Conservation (phyloP, 2,329 filamentous ascomycete genomes). For the Alternaria ethzedia region DNA sequence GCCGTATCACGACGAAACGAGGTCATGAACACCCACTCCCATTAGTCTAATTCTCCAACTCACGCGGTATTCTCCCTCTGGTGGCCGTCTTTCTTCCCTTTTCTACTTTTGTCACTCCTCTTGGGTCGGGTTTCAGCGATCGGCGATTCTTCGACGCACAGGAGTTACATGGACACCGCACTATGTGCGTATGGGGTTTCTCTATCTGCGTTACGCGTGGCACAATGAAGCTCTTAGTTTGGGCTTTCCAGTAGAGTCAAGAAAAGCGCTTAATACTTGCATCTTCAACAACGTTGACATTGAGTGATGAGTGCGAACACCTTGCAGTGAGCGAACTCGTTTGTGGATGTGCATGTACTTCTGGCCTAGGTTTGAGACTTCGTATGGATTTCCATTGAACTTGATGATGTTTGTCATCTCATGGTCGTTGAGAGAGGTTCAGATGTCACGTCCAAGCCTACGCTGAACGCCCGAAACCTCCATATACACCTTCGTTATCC, state of each 20-base stretch:
- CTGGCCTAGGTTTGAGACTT: background rate
- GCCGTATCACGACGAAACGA: constrained; percentile 45
- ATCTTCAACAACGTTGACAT: constrained; percentile 6
- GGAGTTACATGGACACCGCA: constrained; percentile 29
- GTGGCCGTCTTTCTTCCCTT: constrained; percentile 15
- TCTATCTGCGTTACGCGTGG: constrained; percentile 11
- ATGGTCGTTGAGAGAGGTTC: background rate
- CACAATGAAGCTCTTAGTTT: constrained; percentile 7
- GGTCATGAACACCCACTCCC: constrained; percentile 41
- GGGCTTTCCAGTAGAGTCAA: constrained; percentile 19
- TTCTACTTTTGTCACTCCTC: constrained; percentile 15
- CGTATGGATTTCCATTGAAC: background rate
- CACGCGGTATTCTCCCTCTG: constrained; percentile 12
- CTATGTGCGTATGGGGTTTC: constrained; percentile 19
- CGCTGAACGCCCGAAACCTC: background rate
- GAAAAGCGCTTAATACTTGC: constrained; percentile 36
- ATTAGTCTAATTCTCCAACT: constrained; percentile 30
- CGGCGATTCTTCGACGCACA: constrained; percentile 18
- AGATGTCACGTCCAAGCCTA: background rate
- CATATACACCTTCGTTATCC: background rate
- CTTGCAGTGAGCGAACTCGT: background rate
- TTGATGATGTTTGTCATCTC: background rate
- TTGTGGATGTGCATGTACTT: background rate
- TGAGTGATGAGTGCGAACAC: background rate
- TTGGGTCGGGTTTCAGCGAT: constrained; percentile 6